A percentile compares a stretch with the other conserved stretches of the same genome.
These are phyloP conservation scores for Penicillium cataractarum DNA, from an alignment of 495 filamentous ascomycete genomes.

Conservation along the genomic window DNA sequence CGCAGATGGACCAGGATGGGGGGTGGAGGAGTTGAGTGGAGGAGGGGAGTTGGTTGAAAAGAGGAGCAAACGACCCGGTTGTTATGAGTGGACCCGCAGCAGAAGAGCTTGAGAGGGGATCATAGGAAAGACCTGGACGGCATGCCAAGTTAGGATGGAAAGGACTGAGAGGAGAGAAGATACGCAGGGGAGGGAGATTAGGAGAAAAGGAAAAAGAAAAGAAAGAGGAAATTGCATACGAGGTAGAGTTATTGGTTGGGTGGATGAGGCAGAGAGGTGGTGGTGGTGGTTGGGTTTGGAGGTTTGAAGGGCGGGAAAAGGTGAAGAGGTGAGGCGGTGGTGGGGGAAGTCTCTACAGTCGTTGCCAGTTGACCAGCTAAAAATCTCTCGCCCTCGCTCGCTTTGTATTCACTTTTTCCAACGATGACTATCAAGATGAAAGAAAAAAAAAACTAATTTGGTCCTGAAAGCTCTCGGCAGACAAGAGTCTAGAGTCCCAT, in stretches of 20 bases:
- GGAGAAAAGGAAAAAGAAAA: background rate
- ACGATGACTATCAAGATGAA: background rate
- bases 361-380: background rate
- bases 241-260: background rate
- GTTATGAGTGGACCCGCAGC: conserved; percentile 33
- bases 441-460: background rate
- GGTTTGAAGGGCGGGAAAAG: conserved; percentile 9
- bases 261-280: background rate
- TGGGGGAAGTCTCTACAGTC: conserved; percentile 6
- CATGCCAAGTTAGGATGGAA: conserved; percentile 11
- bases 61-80: conserved; percentile 29
- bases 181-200: background rate
- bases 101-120: conserved; percentile 33
- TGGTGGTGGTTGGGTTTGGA: conserved; percentile 1
- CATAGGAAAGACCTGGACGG: conserved; percentile 16
- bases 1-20: conserved; percentile 16
- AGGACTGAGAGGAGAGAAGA: background rate
- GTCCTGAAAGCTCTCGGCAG: background rate
- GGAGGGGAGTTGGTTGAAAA: conserved; percentile 29
- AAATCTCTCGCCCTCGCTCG: background rate
- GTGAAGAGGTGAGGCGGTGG: conserved; percentile 27
- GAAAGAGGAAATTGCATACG: background rate
- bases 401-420: conserved; percentile 2
- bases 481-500: background rate
- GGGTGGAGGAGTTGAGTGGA: conserved; percentile 28